These are phyloP conservation scores for Neltuma alba DNA, from an alignment of 306 rosid genomes.

Conservation along the genomic window DNA sequence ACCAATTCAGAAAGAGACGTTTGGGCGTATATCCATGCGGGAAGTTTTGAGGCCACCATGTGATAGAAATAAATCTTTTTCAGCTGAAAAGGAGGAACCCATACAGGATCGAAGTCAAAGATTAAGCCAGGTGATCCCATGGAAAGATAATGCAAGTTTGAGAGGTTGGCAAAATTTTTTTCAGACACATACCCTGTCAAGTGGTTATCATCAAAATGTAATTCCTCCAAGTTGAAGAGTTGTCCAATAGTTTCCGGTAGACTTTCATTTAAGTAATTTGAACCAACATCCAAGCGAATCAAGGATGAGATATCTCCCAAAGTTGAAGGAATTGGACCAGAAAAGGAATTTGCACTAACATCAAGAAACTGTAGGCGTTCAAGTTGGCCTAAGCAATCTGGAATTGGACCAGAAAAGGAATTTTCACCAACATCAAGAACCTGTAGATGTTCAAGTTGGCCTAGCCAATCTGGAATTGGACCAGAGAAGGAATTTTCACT, in stretches of 20 bases:
- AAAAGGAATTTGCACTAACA: neutral
- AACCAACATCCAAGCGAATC: neutral
- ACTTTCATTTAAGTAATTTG: neutral
- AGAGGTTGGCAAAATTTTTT: neutral
- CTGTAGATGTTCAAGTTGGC: no score
- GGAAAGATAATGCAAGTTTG: neutral
- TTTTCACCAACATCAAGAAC: no score
- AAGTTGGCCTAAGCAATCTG: neutral
- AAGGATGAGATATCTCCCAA: neutral
- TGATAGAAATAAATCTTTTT: neutral
- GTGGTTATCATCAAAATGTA: neutral
- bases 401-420: neutral
- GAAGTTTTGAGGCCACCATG: slow-evolving; percentile 26
- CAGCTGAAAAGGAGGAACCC: slow-evolving; percentile 30
- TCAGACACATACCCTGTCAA: neutral
- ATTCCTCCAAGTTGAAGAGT: neutral
- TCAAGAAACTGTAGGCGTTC: neutral
- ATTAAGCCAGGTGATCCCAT: neutral
- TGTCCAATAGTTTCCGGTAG: neutral
- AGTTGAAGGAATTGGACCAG: neutral
- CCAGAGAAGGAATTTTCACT: no score
- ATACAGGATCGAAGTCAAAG: neutral
- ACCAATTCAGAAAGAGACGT: neutral
- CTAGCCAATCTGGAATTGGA: no score
- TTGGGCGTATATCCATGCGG: slow-evolving; percentile 31